Evolutionary conservation across 257 asterid genomes (phyloP), one percentile per base, ranked within the genome.

Genomic region (Rauvolfia tetraphylla): DNA sequence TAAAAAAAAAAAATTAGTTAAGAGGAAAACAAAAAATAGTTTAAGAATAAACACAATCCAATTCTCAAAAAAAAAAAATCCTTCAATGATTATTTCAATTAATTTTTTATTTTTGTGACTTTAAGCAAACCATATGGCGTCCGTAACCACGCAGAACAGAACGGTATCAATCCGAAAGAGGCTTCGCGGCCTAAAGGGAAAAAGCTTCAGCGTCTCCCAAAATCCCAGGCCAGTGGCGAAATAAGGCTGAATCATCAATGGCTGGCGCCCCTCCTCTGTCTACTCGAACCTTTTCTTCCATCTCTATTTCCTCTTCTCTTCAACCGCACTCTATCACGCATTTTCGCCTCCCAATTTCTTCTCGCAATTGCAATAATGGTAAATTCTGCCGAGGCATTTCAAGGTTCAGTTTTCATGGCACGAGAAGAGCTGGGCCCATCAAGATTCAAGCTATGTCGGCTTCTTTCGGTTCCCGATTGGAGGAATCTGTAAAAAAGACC

Each of bases 401-500:
- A 7, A 85, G 76, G 81, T 27, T 76, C n/a, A 44, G 38, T 18
- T 73, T 44, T 53, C 31, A 58, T 53, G 75, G 68, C 11, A 41
- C 82, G 2, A 36, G 62, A 34, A 81, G 57, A 70, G 39, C 38
- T 48, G 83, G 82, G 27, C 59, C 53, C 73, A 6, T 79, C 59
- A 84, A 80, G 82, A 73, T 89, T 83, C 92, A 89, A 77, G 89
- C 95, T 66, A 88, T 85, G 92, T 82, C 91, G 77, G 85, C 90
- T 51, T 86, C 95, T 15, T 89, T 86, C 49, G 96, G 91, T 34
- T 83, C 90, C 33, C 78, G 88, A 54, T 76, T 89, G 77, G 97
- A 89, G 80, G 97, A 85, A 58, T 76, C 82, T 11, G 91, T 95
- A 58, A 87, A 87, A 81, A 86, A 83, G 73, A 87, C 91, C 12